These are phyloP conservation scores for Colletotrichum endophyticum DNA, from an alignment of 2,329 filamentous ascomycete genomes.

Conservation along the genomic window DNA sequence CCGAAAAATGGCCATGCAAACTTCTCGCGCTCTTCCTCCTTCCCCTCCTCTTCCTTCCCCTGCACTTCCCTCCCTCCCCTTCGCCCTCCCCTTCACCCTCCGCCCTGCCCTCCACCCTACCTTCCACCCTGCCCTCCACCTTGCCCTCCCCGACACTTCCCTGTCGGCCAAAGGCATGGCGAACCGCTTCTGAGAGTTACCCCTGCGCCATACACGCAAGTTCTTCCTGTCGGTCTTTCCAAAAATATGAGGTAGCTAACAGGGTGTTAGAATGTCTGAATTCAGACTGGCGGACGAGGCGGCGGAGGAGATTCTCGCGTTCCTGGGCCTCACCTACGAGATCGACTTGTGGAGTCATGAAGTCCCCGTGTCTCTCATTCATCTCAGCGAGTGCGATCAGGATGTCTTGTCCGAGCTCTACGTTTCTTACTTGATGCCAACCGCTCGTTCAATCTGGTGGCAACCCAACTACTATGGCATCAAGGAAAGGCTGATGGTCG, in stretches of 20 bases:
- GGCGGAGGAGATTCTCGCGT: background rate
- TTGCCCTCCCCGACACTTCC: background rate
- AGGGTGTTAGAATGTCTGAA: background rate
- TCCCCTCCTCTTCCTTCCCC: background rate
- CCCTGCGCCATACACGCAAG: background rate
- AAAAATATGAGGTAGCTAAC: background rate
- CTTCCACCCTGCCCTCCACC: background rate
- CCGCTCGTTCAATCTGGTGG: conserved; percentile 3
- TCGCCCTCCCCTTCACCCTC: background rate
- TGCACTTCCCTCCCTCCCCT: background rate
- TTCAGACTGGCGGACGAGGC: background rate
- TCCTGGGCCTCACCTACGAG: background rate
- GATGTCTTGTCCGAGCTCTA: background rate
- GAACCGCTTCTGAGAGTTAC: background rate
- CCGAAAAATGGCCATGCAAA: background rate
- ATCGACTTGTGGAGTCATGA: background rate
- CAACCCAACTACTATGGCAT: background rate
- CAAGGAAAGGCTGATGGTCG: background rate
- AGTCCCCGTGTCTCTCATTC: background rate
- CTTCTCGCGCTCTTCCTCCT: background rate
- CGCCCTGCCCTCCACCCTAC: background rate
- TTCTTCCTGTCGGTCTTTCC: background rate
- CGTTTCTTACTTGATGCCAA: background rate
- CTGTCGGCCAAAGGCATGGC: background rate
- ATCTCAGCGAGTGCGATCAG: background rate